phyloP scores from a whole-genome alignment of 495 filamentous ascomycete species.

The Aspergillus sclerotioniger region DNA sequence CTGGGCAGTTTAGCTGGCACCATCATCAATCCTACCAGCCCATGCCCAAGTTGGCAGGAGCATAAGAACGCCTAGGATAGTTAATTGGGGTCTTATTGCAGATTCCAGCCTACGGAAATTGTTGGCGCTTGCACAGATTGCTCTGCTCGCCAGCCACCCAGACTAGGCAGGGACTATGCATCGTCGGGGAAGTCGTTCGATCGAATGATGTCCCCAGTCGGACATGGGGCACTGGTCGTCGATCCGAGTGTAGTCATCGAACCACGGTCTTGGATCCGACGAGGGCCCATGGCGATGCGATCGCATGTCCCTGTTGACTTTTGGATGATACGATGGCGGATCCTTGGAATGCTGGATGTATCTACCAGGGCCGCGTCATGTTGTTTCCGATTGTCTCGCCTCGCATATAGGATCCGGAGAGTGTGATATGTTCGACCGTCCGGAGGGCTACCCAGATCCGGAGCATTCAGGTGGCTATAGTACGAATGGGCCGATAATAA shows the following conservation, averaged over 20 bases:
- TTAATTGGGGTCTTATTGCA: not conserved
- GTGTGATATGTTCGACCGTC: not conserved
- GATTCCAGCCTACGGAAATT: not conserved
- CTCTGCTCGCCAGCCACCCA: not conserved
- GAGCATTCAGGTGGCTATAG: not conserved
- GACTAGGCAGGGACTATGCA: not conserved
- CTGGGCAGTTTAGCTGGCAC: not conserved
- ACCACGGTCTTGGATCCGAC: not conserved
- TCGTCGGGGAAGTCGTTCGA: not conserved
- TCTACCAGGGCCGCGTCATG: not conserved
- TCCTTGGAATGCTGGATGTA: not conserved
- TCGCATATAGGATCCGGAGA: not conserved
- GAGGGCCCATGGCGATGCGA: not conserved
- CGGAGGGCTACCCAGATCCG: not conserved
- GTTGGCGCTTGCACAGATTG: not conserved
- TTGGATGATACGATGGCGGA: not conserved
- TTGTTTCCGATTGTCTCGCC: not conserved
- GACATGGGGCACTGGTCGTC: not conserved
- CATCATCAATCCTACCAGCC: not conserved
- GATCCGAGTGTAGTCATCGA: not conserved
- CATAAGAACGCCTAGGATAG: not conserved
- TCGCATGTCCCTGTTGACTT: not conserved
- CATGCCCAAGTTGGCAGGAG: not conserved
- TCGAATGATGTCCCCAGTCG: not conserved
- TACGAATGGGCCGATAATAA: not conserved